phyloP scores from a whole-genome alignment of 2,329 filamentous ascomycete genomes.

The Penicillium sumatraense region DNA sequence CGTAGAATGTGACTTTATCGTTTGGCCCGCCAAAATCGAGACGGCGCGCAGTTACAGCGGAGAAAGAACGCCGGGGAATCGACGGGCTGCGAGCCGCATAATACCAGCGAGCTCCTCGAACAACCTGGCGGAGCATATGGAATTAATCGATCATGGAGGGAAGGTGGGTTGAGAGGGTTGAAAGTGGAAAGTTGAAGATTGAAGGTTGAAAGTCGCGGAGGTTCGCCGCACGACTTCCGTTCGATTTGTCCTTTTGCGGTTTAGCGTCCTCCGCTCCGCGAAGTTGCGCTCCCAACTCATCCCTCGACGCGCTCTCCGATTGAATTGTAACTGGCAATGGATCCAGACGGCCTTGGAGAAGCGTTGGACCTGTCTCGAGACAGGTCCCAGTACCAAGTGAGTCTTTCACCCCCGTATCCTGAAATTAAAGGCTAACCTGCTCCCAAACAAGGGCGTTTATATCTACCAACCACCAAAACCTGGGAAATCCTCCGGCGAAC shows the following conservation, averaged over 20 bases:
- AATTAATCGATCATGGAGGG: slow-evolving; percentile 39
- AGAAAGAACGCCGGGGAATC: slow-evolving; percentile 36
- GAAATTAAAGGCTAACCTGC: slow-evolving; percentile 20
- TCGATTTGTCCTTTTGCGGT: slow-evolving; percentile 32
- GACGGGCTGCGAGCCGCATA: slow-evolving; percentile 43
- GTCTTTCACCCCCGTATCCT: not conserved
- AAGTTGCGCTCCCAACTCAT: slow-evolving; percentile 5
- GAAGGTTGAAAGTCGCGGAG: slow-evolving; percentile 4
- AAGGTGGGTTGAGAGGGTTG: slow-evolving; percentile 10
- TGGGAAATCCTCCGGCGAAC: slow-evolving; percentile 39
- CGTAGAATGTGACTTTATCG: slow-evolving; percentile 49
- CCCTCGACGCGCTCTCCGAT: slow-evolving; percentile 18
- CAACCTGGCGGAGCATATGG: slow-evolving; percentile 50
- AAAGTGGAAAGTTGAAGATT: too few species aligned
- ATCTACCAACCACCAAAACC: slow-evolving; percentile 61
- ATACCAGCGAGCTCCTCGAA: slow-evolving; percentile 50
- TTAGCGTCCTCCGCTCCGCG: slow-evolving; percentile 31
- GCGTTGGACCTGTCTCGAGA: slow-evolving; percentile 29
- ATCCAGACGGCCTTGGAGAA: slow-evolving; percentile 29
- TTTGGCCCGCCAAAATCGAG: slow-evolving; percentile 42
- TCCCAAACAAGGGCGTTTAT: slow-evolving; percentile 60
- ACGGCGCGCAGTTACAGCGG: slow-evolving; percentile 33
- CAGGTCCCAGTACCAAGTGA: slow-evolving; percentile 37
- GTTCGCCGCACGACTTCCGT: slow-evolving; percentile 26
- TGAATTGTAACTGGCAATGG: slow-evolving; percentile 20